Evolutionary conservation across 768 basidiomycete genomes (phyloP).

Genomic region (Amanita pallidorosea): DNA sequence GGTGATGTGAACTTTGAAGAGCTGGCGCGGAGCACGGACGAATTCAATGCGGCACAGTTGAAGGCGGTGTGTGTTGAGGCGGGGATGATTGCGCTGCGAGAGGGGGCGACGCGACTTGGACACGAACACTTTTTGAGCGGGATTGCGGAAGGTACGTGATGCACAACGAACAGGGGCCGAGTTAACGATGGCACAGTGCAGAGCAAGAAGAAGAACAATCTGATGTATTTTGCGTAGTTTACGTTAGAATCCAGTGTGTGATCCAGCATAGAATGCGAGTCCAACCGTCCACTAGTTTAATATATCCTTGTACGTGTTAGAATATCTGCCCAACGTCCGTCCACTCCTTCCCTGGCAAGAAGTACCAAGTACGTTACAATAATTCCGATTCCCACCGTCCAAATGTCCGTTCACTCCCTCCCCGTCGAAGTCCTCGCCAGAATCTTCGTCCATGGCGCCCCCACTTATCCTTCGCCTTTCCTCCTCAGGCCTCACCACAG

Average conservation of each 20-base stretch:
- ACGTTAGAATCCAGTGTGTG: no score
- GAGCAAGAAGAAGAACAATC: conserved; percentile 99
- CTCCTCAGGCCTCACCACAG: conserved; percentile 36
- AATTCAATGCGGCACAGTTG: conserved; percentile 95
- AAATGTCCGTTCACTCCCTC: conserved; percentile 29
- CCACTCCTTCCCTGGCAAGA: no score
- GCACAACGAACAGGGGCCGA: conserved; percentile 1
- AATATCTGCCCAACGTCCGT: no score
- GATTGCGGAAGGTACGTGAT: conserved; percentile 64
- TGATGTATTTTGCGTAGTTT: conserved; percentile 81
- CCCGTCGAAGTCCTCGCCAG: conserved; percentile 50
- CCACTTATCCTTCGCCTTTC: conserved; percentile 35
- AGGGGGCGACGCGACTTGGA: conserved; percentile 78
- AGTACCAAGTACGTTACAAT: no score
- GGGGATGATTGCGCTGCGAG: conserved; percentile 95
- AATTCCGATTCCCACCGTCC: conserved; percentile 2
- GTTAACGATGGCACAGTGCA: conserved; percentile 50
- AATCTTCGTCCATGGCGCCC: conserved; percentile 45
- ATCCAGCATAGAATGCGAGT: no score
- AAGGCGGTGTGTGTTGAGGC: conserved; percentile 99
- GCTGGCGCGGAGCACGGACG: conserved; percentile 91
- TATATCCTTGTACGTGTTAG: no score
- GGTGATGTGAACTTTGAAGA: conserved; percentile 95
- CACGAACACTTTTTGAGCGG: conserved; percentile 97
- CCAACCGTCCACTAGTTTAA: no score